Percentiles rank a stretch among this genome's conserved stretches.
Evolutionary conservation across 768 basidiomycete species (phyloP).

Genomic region (Hericium coralloides): DNA sequence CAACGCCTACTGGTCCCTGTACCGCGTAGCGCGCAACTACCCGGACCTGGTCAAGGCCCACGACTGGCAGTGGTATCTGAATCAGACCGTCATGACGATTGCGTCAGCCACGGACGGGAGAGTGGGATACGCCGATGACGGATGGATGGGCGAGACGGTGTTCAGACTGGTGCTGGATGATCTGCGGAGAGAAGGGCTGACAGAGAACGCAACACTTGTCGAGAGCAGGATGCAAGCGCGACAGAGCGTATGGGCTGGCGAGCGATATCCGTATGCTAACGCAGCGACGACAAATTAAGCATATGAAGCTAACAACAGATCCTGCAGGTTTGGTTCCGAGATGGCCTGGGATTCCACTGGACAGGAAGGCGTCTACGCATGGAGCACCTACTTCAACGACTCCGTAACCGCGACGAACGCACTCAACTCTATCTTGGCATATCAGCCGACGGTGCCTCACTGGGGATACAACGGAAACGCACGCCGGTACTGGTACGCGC

Average conservation of each 20-base stretch:
- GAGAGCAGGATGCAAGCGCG: constrained; percentile 39
- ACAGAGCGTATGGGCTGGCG: constrained; percentile 34
- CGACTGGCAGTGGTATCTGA: constrained; percentile 50
- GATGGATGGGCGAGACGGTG: constrained; percentile 53
- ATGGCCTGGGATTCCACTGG: constrained; percentile 50
- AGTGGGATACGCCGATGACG: constrained; percentile 37
- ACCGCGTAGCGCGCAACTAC: constrained; percentile 50
- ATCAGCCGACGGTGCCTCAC: constrained; percentile 48
- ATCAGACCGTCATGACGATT: constrained; percentile 43
- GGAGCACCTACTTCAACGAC: constrained; percentile 47
- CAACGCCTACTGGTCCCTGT: constrained; percentile 43
- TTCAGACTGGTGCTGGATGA: constrained; percentile 38
- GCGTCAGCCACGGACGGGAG: constrained; percentile 34
- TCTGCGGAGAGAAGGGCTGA: constrained; percentile 41
- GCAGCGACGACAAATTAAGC: too few species aligned
- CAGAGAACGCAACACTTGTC: constrained; percentile 37
- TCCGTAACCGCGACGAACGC: constrained; percentile 39
- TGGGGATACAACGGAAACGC: constrained; percentile 58
- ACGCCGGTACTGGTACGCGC: constrained; percentile 40
- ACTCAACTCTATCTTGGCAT: constrained; percentile 47
- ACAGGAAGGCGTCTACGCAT: constrained; percentile 48
- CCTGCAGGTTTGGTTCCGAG: constrained; percentile 43
- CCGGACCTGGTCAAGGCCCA: constrained; percentile 36
- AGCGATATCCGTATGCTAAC: constrained; percentile 18
- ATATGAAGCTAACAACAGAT: too few species aligned